Percentiles rank a stretch among this genome's conserved stretches.
These are phyloP conservation scores for Shiraia sp. DNA, from an alignment of 2,329 filamentous ascomycete species.

Conservation along the genomic window DNA sequence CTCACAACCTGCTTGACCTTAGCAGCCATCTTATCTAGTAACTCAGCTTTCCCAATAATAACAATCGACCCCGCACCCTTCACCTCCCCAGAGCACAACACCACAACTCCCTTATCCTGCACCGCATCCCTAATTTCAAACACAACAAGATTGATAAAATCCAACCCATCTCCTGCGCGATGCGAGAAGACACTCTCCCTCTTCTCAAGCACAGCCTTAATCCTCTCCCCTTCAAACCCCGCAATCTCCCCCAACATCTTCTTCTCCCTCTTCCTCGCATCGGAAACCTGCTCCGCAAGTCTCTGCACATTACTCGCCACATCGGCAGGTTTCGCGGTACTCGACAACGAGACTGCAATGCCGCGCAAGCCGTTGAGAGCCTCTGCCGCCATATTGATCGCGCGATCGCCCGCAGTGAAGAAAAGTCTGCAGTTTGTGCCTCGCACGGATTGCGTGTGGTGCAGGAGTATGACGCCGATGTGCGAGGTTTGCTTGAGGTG, in stretches of 20 bases:
- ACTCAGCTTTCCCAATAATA: constrained; percentile 28
- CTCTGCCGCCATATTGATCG: constrained; percentile 28
- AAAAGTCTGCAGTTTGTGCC: constrained; percentile 37
- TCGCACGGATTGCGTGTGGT: constrained; percentile 35
- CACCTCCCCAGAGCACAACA: constrained; percentile 33
- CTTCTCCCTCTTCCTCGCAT: constrained; percentile 31
- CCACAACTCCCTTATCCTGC: constrained; percentile 27
- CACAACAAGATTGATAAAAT: constrained; percentile 34
- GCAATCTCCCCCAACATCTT: constrained; percentile 35
- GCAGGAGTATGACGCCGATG: constrained; percentile 34
- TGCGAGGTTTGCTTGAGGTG: constrained; percentile 39
- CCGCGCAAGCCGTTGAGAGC: constrained; percentile 31
- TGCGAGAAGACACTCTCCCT: constrained; percentile 25
- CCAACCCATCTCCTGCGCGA: constrained; percentile 31
- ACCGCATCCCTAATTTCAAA: constrained; percentile 31
- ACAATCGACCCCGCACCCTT: constrained; percentile 32
- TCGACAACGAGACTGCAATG: constrained; percentile 33
- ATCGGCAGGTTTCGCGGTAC: constrained; percentile 24
- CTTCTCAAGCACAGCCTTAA: constrained; percentile 21
- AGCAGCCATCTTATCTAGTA: constrained; percentile 27
- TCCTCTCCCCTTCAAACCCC: constrained; percentile 27
- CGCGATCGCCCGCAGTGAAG: constrained; percentile 37
- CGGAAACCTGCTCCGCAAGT: constrained; percentile 26
- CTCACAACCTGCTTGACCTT: constrained; percentile 32
- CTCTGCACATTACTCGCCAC: constrained; percentile 28